Conservation (phyloP, 1,284 basidiomycete species). For the Apiotrichum laibachii region DNA sequence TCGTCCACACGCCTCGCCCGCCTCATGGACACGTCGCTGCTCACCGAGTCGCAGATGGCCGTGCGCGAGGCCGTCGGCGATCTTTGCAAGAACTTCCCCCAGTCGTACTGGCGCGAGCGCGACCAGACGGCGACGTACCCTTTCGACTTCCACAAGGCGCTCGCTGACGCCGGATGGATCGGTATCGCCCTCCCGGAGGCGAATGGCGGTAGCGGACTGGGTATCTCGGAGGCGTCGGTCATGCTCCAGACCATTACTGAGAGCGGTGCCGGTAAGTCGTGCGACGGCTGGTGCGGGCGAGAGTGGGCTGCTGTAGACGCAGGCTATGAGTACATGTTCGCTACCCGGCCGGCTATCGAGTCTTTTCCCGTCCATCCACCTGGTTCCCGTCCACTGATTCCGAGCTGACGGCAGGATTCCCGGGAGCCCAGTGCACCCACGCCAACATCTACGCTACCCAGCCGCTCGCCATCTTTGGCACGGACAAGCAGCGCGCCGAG, state of each 20-base stretch:
- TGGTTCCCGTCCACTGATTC: too few species aligned
- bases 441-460: constrained; percentile 26
- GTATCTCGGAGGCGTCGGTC: constrained; percentile 18
- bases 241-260: constrained; percentile 27
- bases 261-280: constrained; percentile 12
- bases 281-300: background rate
- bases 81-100: constrained; percentile 13
- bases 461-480: constrained; percentile 24
- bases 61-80: constrained; percentile 18
- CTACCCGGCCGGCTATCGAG: too few species aligned
- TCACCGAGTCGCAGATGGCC: constrained; percentile 20
- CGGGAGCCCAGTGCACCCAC: constrained; percentile 22
- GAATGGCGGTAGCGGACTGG: constrained; percentile 20
- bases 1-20: constrained; percentile 4
- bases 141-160: constrained; percentile 23
- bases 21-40: constrained; percentile 21
- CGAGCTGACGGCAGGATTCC: constrained; percentile 11
- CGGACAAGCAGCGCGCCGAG: constrained; percentile 18
- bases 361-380: too few species aligned
- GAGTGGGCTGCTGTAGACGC: too few species aligned
- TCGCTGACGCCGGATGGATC: constrained; percentile 22
- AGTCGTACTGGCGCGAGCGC: constrained; percentile 24
- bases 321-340: too few species aligned
- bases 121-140: constrained; percentile 17
- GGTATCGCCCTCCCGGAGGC: constrained; percentile 21